These are phyloP conservation scores for Neolentinus lepideus DNA, from an alignment of 1,284 basidiomycete species.

Conservation along the genomic window DNA sequence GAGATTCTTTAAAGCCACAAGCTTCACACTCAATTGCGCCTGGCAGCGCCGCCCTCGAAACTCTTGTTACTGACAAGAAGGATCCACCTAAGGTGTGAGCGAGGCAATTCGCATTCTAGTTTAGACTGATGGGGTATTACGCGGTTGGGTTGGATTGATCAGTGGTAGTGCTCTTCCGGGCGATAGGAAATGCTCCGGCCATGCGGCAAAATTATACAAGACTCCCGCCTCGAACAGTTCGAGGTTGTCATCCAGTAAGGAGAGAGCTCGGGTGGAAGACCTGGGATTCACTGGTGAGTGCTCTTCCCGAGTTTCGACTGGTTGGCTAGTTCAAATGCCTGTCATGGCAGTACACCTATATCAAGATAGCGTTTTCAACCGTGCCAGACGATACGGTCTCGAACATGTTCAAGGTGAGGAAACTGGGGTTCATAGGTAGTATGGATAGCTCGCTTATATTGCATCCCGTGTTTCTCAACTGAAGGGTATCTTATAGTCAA, in stretches of 20 bases:
- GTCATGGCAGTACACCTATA: constrained; percentile 84
- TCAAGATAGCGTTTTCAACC: constrained; percentile 93
- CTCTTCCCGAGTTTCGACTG: neutral
- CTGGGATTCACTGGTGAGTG: constrained; percentile 79
- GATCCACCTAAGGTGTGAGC: constrained; percentile 79
- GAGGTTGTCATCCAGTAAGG: constrained; percentile 91
- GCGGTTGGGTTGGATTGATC: neutral
- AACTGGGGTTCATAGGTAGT: neutral
- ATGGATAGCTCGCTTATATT: constrained; percentile 6
- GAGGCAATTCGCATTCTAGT: too few species aligned
- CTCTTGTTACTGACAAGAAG: constrained; percentile 80
- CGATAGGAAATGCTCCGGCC: constrained; percentile 96
- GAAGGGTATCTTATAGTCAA: constrained; percentile 95
- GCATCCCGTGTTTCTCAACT: constrained; percentile 76
- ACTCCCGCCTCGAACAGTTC: constrained; percentile 94
- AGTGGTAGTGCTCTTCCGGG: constrained; percentile 98
- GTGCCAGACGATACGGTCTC: constrained; percentile 91
- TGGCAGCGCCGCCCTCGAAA: constrained; percentile 35
- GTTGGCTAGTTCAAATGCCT: neutral
- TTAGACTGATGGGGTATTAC: too few species aligned
- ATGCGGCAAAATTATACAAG: constrained; percentile 99
- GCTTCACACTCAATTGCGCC: neutral
- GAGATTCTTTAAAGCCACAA: neutral
- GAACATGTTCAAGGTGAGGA: constrained; percentile 75
- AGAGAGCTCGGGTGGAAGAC: constrained; percentile 88